Evolutionary conservation across 2,329 filamentous ascomycete genomes (phyloP), one percentile per base, ranked within the genome.

Genomic region (Sporothrix luriei): DNA sequence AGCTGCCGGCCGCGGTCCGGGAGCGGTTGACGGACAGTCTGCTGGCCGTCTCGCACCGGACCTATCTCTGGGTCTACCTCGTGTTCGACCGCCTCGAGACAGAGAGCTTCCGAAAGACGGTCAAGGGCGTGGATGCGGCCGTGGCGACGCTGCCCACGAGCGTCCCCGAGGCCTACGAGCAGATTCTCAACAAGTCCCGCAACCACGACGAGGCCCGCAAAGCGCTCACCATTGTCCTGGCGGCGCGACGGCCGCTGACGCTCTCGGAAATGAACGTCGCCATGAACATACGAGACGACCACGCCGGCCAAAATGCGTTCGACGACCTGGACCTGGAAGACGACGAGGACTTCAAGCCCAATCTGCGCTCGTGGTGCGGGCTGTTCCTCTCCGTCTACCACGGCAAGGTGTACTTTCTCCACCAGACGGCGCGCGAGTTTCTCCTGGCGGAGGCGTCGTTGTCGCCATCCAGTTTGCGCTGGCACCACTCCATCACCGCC

Each of bases 51-150:
- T 40, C 71, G 0, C 73, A 80, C 51, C 77, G 78, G 13, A 81
- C 78, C 0, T 81, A 80, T 66, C 78, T 81, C 19, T 81, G 77
- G 79, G 73, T 79, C 4, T 74, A 78, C 51, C 75, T 81, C 67
- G 73, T 80, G 1, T 78, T 80, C 9, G 66, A 72, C n/a, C 26
- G 59, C 51, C n/a, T 72, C 5, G 29, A 67, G n/a, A 62, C 2
- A 4, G 10, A 57, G 4, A 13, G 13, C 46, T 16, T 67, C 61
- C 71, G 74, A 52, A 70, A 55, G 13, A 69, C 71, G n/a, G 49
- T 40, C 26, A 69, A 54, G 65, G 69, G 69, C 4, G 69, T 76
- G 49, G 68, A 70, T 21, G 14, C 14, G 6, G 68, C 71, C n/a
- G 66, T 75, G 48, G 62, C 68, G n/a, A 69, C 71, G 16, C 70